These are phyloP conservation scores for Gnetum montanum DNA, from an alignment of 75 land plant genomes.

Conservation along the genomic window DNA sequence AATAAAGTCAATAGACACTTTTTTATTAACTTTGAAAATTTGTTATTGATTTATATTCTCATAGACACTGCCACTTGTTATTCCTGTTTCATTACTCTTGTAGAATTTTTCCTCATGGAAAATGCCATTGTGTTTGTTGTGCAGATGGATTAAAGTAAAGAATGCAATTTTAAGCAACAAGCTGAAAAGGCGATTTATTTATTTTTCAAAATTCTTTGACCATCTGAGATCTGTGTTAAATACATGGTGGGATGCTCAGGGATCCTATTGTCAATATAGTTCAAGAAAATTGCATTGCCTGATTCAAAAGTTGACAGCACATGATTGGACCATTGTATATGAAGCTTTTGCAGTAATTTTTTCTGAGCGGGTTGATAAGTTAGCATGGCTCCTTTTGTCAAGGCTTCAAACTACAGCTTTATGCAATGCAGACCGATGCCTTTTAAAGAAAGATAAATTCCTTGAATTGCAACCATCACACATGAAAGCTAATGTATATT, in stretches of 20 bases:
- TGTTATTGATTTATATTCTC: too few relatives aligned
- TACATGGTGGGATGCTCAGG: conserved; percentile 17
- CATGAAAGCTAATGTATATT: too few relatives aligned
- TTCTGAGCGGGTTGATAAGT: conserved; percentile 9
- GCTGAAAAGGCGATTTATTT: neutral
- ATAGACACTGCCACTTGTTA: too few relatives aligned
- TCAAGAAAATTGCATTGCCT: conserved; percentile 6
- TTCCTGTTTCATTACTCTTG: too few relatives aligned
- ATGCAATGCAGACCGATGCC: neutral
- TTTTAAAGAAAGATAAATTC: neutral
- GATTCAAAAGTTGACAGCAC: conserved; percentile 9
- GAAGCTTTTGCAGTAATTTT: conserved; percentile 12
- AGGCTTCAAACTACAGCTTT: conserved; percentile 3
- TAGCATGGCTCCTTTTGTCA: conserved; percentile 1
- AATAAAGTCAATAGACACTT: too few relatives aligned
- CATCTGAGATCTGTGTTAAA: conserved; percentile 5
- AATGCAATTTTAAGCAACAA: conserved; percentile 2
- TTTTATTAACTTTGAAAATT: too few relatives aligned
- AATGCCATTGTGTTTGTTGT: too few relatives aligned
- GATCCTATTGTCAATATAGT: conserved; percentile 4
- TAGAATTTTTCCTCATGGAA: too few relatives aligned
- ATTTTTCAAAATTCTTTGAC: conserved; percentile 13
- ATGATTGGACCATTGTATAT: conserved; percentile 11
- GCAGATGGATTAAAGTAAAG: conserved; percentile 11
- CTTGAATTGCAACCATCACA: neutral